Evolutionary conservation across 345 rosid genomes (phyloP), one percentile per base, ranked within the genome.

Genomic region (Clausena lansium): DNA sequence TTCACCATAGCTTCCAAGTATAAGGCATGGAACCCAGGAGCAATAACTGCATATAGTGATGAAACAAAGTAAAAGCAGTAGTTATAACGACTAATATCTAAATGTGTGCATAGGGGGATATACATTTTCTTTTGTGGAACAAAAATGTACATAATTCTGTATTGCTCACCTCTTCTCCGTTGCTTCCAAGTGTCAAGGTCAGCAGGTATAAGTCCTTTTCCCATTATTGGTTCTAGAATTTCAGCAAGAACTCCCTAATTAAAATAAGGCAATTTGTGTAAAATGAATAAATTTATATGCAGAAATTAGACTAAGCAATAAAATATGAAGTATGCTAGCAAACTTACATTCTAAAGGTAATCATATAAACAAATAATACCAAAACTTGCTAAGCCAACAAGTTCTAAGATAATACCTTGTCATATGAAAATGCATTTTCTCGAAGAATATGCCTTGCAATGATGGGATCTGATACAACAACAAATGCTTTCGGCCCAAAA

Each of bases 401-500:
- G 62, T 25, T 13, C 38, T 7, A 60, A 74, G 38, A 27, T 6
- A 47, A 77, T 78, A 91, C 98, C 98, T 95, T 95, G 82, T 95
- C 98, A 45, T 92, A 95, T 10, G 94, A 90, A 87, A 95, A 95
- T 2, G 97, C 90, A 65, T 92, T 95, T 75, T 95, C 98, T 24
- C 98, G 89, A 24, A 92, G 94, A 65, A 95, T 84, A 83, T 93
- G 90, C 81, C 96, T 88, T 58, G 95, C 93, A 81, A 93, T 85
- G 71, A 93, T 87, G 9, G 99, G 96, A 84, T 95, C 99, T 1
- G 99, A 95, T 79, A 93, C 91, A 75, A 95, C 98, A 78, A 95
- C 98, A 86, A 95, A 95, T 11, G 99, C 93, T 79, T 95, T 95
- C 57, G 98, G 99, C 57, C 99, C 99, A 89, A 95, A 95, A 67